Evolutionary conservation across 495 filamentous ascomycete species (phyloP), one percentile per base, ranked within the genome.

Genomic region (Penicillium lagena): DNA sequence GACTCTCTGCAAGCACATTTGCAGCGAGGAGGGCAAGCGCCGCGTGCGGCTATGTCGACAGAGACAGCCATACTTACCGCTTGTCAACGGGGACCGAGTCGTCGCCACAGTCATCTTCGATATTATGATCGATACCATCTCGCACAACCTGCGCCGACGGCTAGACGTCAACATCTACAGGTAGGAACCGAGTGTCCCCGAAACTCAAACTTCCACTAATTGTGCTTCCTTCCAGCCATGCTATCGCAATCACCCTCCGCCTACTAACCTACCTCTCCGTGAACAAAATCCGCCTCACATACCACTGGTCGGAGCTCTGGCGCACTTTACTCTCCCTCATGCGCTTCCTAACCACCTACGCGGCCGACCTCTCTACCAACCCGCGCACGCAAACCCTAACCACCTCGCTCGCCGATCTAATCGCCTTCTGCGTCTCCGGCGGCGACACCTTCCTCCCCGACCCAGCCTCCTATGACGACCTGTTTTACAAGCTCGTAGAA

Each of bases 401-500:
- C 27, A 64, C 48, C 39, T 65, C 65, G 31, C 79, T 96, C 9
- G 82, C 91, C 22, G 86, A 91, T 55, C 71, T 95, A n/a, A 66
- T 98, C 28, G 88, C 87, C 11, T 79, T 96, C 38, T 84, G 86
- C 7, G 77, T 97, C n/a, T 90, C 86, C 6, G 72, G 80, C 9
- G 93, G 93, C 7, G 94, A 97, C 60, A 79, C 84, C 7, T 96
- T 97, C 66, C 81, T 97, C n/a, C 94, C 94, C 0, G 87, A 85
- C 43, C 80, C 89, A 14, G 75, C 85, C 32, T 83, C 86, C 14
- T 96, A 96, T 61, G 93, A 98, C 55, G 94, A 97, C 57, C 75
- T 98, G 9, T 95, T 98, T 67, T 98, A 98, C 73, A 98, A 98
- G 67, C 75, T 98, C 11, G 88, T 97, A 38, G 93, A 98, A 64